These are phyloP conservation scores for Rubus idaeus DNA, from an alignment of 306 rosid genomes.

Conservation along the genomic window DNA sequence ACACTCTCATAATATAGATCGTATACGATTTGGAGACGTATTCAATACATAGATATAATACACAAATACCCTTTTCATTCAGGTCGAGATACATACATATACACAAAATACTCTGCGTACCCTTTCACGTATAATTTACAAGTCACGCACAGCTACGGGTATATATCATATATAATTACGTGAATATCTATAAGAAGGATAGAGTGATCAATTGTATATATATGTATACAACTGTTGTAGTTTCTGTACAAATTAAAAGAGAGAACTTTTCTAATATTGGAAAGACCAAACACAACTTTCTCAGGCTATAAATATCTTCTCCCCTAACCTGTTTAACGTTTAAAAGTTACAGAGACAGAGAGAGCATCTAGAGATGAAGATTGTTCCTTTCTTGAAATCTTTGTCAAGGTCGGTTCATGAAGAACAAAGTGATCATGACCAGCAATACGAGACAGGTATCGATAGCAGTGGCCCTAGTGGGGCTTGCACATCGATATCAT, in stretches of 20 bases:
- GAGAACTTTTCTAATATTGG: conserved; percentile 1
- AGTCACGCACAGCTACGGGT: not conserved
- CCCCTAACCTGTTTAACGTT: not conserved
- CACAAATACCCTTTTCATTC: too few species aligned
- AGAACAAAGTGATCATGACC: conserved; percentile 24
- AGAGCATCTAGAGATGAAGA: conserved; percentile 21
- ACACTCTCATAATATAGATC: not conserved
- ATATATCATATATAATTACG: not conserved
- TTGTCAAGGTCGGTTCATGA: conserved; percentile 63
- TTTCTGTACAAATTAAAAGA: conserved; percentile 1
- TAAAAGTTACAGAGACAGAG: not conserved
- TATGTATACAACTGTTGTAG: not conserved
- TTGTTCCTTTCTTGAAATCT: conserved; percentile 46
- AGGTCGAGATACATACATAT: too few species aligned
- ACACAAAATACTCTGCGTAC: too few species aligned
- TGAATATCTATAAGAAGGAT: not conserved
- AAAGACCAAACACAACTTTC: not conserved
- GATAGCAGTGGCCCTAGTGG: conserved; percentile 16
- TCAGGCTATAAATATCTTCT: conserved; percentile 9
- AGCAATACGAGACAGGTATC: conserved; percentile 16
- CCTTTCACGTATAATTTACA: too few species aligned
- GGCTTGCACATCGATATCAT: conserved; percentile 35
- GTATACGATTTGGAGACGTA: too few species aligned
- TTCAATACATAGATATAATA: too few species aligned
- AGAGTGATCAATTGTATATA: not conserved